Percentiles rank a stretch among this genome's conserved stretches.
Conservation (phyloP, 768 basidiomycete genomes). For the Psilocybe azurescens region DNA sequence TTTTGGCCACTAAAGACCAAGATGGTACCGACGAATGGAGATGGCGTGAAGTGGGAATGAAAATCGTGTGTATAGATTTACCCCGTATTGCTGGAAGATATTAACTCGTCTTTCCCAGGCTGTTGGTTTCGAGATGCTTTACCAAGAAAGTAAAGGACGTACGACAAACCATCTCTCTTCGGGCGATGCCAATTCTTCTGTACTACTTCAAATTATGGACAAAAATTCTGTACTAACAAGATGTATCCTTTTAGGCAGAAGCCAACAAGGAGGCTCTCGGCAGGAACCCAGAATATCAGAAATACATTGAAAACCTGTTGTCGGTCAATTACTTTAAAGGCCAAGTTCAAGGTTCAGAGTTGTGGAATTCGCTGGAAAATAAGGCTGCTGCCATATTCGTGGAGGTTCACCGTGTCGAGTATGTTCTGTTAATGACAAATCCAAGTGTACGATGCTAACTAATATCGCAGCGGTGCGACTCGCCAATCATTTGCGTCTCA, state of each 20-base stretch:
- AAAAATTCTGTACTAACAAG: background rate
- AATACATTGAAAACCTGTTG: conserved; percentile 71
- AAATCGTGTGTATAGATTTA: conserved; percentile 63
- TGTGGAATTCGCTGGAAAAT: conserved; percentile 76
- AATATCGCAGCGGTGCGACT: conserved; percentile 50
- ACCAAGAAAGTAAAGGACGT: conserved; percentile 78
- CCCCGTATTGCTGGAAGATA: background rate
- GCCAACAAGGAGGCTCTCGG: conserved; percentile 72
- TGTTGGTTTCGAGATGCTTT: conserved; percentile 97
- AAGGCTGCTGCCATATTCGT: conserved; percentile 74
- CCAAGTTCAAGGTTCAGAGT: conserved; percentile 76
- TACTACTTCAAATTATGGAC: conserved; percentile 33
- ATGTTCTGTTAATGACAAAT: conserved; percentile 33
- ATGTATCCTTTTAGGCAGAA: conserved; percentile 47
- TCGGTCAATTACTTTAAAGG: conserved; percentile 77
- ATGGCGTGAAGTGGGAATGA: conserved; percentile 90
- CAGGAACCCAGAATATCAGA: conserved; percentile 67
- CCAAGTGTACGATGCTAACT: background rate
- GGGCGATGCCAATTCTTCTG: conserved; percentile 51
- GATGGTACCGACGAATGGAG: conserved; percentile 74
- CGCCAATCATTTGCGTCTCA: conserved; percentile 79
- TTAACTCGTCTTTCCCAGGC: conserved; percentile 54
- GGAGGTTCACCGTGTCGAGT: conserved; percentile 70
- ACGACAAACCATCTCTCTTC: conserved; percentile 40
- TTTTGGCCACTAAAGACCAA: conserved; percentile 73